Conservation (phyloP, 495 filamentous ascomycete species). For the Tricharina praecox region DNA sequence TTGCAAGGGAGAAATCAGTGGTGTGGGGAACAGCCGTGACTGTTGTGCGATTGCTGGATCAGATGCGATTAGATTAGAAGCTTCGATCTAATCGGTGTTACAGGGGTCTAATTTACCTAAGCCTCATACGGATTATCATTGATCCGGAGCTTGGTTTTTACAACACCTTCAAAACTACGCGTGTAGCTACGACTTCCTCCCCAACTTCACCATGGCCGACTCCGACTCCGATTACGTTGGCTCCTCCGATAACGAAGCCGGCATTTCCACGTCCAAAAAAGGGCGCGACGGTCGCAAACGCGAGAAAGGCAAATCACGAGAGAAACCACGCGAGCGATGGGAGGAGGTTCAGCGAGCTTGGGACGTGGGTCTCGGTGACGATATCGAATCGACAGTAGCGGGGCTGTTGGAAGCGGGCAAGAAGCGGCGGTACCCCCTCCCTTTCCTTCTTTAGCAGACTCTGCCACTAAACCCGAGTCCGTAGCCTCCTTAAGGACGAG, state of each 20-base stretch:
- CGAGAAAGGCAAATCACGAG: conserved; percentile 9
- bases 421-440: conserved; percentile 45
- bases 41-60: too few relatives aligned
- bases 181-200: background rate
- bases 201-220: conserved; percentile 41
- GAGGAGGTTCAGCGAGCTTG: conserved; percentile 42
- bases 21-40: too few relatives aligned
- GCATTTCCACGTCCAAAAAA: conserved; percentile 28
- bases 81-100: too few relatives aligned
- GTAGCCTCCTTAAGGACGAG: conserved; percentile 69
- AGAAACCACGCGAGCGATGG: conserved; percentile 36
- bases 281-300: background rate
- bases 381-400: conserved; percentile 52
- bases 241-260: conserved; percentile 60
- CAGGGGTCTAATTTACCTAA: too few relatives aligned
- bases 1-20: too few relatives aligned
- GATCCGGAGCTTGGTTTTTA: too few relatives aligned
- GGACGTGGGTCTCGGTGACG: conserved; percentile 56
- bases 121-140: too few relatives aligned
- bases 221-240: conserved; percentile 74
- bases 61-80: too few relatives aligned
- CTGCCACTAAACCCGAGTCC: background rate
- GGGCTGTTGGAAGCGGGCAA: conserved; percentile 53
- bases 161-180: too few relatives aligned
- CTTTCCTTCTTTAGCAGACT: background rate